A percentile compares a stretch with the other conserved stretches of the same genome.
Evolutionary conservation across 1,139 yeast species (phyloP).

Genomic region (Petasospora fabianii): DNA sequence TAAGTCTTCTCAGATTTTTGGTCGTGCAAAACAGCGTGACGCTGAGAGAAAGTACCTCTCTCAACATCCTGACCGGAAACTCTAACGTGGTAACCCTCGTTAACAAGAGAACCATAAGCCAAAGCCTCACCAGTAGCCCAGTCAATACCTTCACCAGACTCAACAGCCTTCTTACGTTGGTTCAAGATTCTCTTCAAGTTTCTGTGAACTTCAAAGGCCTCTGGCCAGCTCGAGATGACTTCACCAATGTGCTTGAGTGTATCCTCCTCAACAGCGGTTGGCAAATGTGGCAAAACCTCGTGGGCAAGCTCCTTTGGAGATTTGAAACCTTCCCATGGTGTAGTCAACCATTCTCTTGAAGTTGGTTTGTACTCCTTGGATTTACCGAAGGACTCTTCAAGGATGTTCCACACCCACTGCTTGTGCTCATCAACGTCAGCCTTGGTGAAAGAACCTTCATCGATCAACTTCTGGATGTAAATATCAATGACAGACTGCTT

Average conservation of each 20-base stretch:
- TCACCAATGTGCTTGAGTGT: slow-evolving; percentile 75
- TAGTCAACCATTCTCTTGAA: slow-evolving; percentile 95
- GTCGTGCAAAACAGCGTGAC: slow-evolving; percentile 98
- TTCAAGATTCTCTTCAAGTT: slow-evolving; percentile 93
- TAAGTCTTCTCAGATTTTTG: slow-evolving; percentile 80
- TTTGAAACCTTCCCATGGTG: slow-evolving; percentile 99
- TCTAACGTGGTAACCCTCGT: slow-evolving; percentile 96
- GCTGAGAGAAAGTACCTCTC: slow-evolving; percentile 99
- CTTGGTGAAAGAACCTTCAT: slow-evolving; percentile 84
- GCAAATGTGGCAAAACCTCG: slow-evolving; percentile 92
- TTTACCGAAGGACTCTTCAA: slow-evolving; percentile 85
- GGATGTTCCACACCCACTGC: slow-evolving; percentile 94
- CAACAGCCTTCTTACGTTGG: slow-evolving; percentile 78
- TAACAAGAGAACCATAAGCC: slow-evolving; percentile 88
- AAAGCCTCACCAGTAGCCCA: slow-evolving; percentile 99
- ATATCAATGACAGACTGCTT: slow-evolving; percentile 86
- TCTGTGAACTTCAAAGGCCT: slow-evolving; percentile 86
- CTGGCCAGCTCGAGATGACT: slow-evolving; percentile 79
- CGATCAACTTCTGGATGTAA: slow-evolving; percentile 73
- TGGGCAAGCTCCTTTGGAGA: slow-evolving; percentile 96
- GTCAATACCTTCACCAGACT: slow-evolving; percentile 91
- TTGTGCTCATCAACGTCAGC: slow-evolving; percentile 94
- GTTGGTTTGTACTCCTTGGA: slow-evolving; percentile 90
- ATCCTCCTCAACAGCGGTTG: slow-evolving; percentile 82
- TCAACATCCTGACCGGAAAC: slow-evolving; percentile 99